A percentile compares a stretch with the other conserved stretches of the same genome.
phyloP scores from a whole-genome alignment of 345 rosid species.

The Pugionium dolabratum region DNA sequence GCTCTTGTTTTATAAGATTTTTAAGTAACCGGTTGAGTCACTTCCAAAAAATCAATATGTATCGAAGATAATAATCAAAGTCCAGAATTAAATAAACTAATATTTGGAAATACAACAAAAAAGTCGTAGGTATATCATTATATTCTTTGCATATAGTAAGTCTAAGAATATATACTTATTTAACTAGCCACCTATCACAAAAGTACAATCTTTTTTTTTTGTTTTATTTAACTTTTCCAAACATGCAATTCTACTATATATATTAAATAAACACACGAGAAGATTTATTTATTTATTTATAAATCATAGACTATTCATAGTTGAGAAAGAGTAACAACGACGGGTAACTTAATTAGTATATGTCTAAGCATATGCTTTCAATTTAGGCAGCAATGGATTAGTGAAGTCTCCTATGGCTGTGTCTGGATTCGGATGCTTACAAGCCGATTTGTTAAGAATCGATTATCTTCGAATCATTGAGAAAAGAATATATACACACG shows the following conservation, averaged over 20 bases:
- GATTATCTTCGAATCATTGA: slow-evolving; percentile 25
- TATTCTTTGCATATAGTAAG: slow-evolving; percentile 1
- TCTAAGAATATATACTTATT: slow-evolving; percentile 30
- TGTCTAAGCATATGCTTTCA: slow-evolving; percentile 40
- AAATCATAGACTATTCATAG: background rate
- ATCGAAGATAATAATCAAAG: background rate
- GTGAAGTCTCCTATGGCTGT: slow-evolving; percentile 23
- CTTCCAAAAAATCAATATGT: background rate
- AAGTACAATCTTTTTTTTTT: background rate
- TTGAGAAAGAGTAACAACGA: slow-evolving; percentile 26
- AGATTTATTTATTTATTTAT: background rate
- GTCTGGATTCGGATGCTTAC: slow-evolving; percentile 35
- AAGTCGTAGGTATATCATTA: slow-evolving; percentile 16
- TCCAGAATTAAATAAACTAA: background rate
- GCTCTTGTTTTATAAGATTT: background rate
- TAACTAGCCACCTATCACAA: slow-evolving; percentile 24
- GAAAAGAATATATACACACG: slow-evolving; percentile 32
- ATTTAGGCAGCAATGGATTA: slow-evolving; percentile 29
- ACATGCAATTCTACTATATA: slow-evolving; percentile 21
- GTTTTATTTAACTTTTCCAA: slow-evolving; percentile 16
- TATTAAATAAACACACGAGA: background rate
- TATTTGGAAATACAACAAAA: slow-evolving; percentile 3
- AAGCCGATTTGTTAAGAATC: slow-evolving; percentile 31
- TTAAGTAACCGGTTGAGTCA: background rate
- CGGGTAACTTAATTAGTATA: slow-evolving; percentile 33